Conservation (phyloP, 2,329 filamentous ascomycete genomes). For the Alternaria brassicicola region DNA sequence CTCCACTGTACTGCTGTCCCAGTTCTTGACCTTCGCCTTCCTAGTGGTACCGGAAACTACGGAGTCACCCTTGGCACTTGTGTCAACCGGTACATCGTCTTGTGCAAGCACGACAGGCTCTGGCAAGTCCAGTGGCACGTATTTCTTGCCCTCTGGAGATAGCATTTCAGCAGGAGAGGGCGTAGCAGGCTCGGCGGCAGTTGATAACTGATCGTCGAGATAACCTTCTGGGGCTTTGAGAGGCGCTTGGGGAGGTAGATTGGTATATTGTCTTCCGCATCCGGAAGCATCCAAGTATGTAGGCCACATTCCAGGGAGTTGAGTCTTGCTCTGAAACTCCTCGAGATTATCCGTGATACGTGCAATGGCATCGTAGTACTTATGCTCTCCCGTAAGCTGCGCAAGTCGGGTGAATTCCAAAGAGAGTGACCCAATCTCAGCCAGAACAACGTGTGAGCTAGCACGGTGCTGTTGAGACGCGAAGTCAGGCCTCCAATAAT, state of each 20-base stretch:
- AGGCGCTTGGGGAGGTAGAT: conserved; percentile 31
- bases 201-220: conserved; percentile 1
- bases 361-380: conserved; percentile 57
- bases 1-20: conserved; percentile 24
- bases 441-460: conserved; percentile 50
- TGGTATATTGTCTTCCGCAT: conserved; percentile 40
- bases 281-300: conserved; percentile 53
- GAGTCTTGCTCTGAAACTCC: conserved; percentile 53
- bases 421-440: conserved; percentile 56
- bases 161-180: conserved; percentile 26
- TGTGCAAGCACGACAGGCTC: conserved; percentile 35
- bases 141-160: conserved; percentile 43
- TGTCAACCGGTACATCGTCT: conserved; percentile 19
- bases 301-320: conserved; percentile 58
- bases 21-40: conserved; percentile 30
- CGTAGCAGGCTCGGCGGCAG: conserved; percentile 3
- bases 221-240: conserved; percentile 20
- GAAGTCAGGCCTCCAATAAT: conserved; percentile 59
- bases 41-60: conserved; percentile 11
- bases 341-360: conserved; percentile 54
- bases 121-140: conserved; percentile 38
- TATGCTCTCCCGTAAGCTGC: conserved; percentile 54
- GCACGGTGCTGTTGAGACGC: conserved; percentile 49
- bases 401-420: conserved; percentile 58
- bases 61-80: not conserved